Evolutionary conservation across 495 filamentous ascomycete species (phyloP), one percentile per base, ranked within the genome.

Genomic region (Trichoderma asperelloides): DNA sequence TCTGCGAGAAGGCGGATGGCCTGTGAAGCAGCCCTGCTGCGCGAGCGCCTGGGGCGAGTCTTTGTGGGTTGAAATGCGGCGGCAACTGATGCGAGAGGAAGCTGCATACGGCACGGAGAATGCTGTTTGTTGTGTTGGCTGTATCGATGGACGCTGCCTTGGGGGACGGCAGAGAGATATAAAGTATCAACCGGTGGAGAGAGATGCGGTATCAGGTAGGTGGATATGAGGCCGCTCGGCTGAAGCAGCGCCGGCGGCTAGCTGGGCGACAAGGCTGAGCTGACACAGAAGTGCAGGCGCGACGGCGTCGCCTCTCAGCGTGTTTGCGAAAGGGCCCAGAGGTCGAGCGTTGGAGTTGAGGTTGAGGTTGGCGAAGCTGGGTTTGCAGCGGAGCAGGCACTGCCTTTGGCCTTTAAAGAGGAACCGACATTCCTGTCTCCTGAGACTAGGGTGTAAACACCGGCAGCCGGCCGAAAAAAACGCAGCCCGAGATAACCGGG

Each of bases 351-450:
- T 8, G 47, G 47, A n/a, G 13, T 13, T 45, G 43, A 45, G 43
- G 13, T 45, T 45, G 43, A 45, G 43, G 16, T 21, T n/a, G 47
- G 16, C n/a, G 47, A 16, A 16, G 47, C 16, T 2, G 47, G 21
- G 47, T n/a, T 60, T 9, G 51, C 51, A 23, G 51, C 51, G 51
- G 15, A 12, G 21, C 51, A n/a, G n/a, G n/a, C 21, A 60, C 51
- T n/a, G 43, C 18, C 25, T 28, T 60, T 28, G 28, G 51, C 8
- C 9, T 27, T 21, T 28, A 3, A 13, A 60, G 11, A 23, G 11
- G 15, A 60, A 23, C 23, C 51, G 51, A 16, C 51, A 60, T 60
- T 28, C 51, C 51, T 60, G 51, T 60, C 51, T 60, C 51, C 51
- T 60, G 51, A 60, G 51, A 60, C 51, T 55, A n/a, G 49, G 21